phyloP scores from a whole-genome alignment of 306 rosid genomes.

The Vigna hirtella region DNA sequence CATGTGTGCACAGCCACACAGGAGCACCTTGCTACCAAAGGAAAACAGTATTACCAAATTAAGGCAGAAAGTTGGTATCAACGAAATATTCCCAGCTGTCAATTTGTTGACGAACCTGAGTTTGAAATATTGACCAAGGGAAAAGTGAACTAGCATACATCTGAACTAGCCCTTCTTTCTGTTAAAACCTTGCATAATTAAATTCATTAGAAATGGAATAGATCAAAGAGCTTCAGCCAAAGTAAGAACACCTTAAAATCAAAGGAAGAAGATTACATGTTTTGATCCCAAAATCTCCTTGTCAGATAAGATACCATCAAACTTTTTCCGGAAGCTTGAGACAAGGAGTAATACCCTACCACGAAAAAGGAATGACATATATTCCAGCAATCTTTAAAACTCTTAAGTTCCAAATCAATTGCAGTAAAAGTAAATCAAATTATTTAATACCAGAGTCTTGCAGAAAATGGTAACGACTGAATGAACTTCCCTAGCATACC shows the following conservation, averaged over 20 bases:
- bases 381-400: conserved; percentile 35
- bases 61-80: conserved; percentile 29
- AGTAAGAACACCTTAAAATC: conserved; percentile 36
- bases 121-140: conserved; percentile 55
- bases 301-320: conserved; percentile 70
- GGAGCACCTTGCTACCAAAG: conserved; percentile 73
- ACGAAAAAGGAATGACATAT: conserved; percentile 40
- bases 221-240: conserved; percentile 38
- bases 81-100: conserved; percentile 11
- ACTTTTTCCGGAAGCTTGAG: conserved; percentile 77
- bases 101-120: conserved; percentile 57
- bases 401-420: conserved; percentile 28
- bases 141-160: conserved; percentile 64
- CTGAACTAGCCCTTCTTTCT: conserved; percentile 88
- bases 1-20: conserved; percentile 65
- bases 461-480: conserved; percentile 78
- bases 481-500: conserved; percentile 75
- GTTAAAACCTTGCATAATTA: conserved; percentile 63
- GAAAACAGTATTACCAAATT: conserved; percentile 43
- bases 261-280: conserved; percentile 62
- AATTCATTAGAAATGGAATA: conserved; percentile 39
- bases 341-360: conserved; percentile 83
- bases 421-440: conserved; percentile 29
- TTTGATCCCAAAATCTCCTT: conserved; percentile 87
- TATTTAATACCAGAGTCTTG: conserved; percentile 76